Percentiles rank a stretch among this genome's conserved stretches.
Conservation (phyloP, 2,329 filamentous ascomycete genomes). For the Beauveria bassiana region DNA sequence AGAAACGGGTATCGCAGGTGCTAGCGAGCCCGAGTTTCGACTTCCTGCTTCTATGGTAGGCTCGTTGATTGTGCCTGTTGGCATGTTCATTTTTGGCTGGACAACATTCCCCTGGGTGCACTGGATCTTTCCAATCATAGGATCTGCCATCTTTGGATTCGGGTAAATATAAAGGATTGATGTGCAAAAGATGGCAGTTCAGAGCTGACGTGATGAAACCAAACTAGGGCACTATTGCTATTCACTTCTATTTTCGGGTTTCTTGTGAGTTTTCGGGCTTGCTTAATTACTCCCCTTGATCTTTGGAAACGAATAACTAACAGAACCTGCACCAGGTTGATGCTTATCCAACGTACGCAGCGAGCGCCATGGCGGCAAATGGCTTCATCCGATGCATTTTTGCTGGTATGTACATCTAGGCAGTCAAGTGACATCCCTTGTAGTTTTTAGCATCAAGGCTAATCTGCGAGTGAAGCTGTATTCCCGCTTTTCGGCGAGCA, state of each 20-base stretch:
- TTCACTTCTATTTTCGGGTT: slow-evolving; percentile 82
- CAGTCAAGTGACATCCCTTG: no score
- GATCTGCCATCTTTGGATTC: slow-evolving; percentile 60
- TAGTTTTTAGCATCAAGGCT: no score
- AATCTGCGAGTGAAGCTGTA: no score
- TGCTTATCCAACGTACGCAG: no score
- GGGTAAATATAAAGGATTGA: slow-evolving; percentile 38
- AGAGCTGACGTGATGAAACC: no score
- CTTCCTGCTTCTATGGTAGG: slow-evolving; percentile 69
- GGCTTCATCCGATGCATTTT: slow-evolving; percentile 71
- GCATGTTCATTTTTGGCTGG: slow-evolving; percentile 86
- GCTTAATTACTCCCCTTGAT: slow-evolving; percentile 39
- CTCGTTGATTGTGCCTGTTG: slow-evolving; percentile 68
- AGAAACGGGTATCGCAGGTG: no score
- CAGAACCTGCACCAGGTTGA: no score
- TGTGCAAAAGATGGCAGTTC: slow-evolving; percentile 23
- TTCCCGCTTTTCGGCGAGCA: slow-evolving; percentile 51
- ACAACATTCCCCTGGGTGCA: slow-evolving; percentile 67
- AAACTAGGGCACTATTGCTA: slow-evolving; percentile 52
- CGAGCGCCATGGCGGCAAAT: slow-evolving; percentile 54
- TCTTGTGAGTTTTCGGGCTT: slow-evolving; percentile 66
- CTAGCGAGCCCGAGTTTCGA: slow-evolving; percentile 68
- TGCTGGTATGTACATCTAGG: slow-evolving; percentile 11
- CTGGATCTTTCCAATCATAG: slow-evolving; percentile 71
- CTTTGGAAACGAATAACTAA: no score